phyloP scores from a whole-genome alignment of 192 early-diverging fungal genomes.

The Irineochytrium annulatum region DNA sequence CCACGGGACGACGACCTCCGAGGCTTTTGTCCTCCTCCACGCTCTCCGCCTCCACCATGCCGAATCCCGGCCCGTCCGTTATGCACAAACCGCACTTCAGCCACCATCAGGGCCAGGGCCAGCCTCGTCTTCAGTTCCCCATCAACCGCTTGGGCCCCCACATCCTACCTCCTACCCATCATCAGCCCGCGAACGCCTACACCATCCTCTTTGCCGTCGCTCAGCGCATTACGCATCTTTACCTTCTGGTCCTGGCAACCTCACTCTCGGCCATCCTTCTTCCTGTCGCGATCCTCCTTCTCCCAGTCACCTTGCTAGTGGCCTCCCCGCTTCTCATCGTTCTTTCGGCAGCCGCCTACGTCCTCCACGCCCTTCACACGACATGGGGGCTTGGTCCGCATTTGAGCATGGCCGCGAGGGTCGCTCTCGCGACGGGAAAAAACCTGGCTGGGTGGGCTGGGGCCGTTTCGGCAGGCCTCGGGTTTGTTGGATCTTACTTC shows the following conservation, averaged over 20 bases:
- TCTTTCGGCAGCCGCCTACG: background rate
- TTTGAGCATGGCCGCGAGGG: background rate
- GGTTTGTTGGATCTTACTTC: background rate
- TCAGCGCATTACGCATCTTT: background rate
- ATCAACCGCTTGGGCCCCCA: no score
- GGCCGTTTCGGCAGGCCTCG: background rate
- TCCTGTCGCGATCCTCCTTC: background rate
- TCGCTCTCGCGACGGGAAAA: conserved; percentile 1
- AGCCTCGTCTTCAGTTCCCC: no score
- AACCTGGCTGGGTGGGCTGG: background rate
- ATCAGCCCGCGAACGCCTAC: background rate
- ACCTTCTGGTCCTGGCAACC: background rate
- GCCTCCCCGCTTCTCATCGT: background rate
- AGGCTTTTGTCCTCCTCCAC: no score
- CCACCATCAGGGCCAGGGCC: no score
- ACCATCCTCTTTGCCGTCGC: background rate
- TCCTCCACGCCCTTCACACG: background rate
- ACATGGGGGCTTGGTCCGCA: conserved; percentile 5
- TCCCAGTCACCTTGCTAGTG: background rate
- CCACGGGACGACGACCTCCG: no score
- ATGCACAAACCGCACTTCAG: no score
- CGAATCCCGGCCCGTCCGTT: no score
- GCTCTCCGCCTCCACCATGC: no score
- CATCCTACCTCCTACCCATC: no score
- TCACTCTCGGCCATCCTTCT: background rate